Base-by-base conservation (phyloP, 176 grass and related monocot genomes). In the Olyra latifolia region DNA sequence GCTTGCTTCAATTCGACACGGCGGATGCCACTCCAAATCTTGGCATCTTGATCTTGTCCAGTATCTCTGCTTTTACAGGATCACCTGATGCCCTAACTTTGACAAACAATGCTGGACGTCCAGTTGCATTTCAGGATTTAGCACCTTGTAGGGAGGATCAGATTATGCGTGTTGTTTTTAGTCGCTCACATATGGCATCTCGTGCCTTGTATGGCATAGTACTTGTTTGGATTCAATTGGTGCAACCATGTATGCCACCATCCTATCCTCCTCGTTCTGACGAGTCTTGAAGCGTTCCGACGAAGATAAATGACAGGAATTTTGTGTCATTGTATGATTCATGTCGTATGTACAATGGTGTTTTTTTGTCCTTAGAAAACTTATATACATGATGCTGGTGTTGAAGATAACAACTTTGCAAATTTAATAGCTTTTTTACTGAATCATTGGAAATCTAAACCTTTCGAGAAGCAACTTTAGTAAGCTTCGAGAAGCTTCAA, bases 91-190 rank as follows among this genome's bases (percentile, higher is more conserved):
- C 8, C 10, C 39, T 64, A 71, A 59, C 25, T 80, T 22, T 29
- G 66, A 56, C 47, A 4, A 29, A 40, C 69, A 62, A 11, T 68
- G n/a, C 11, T 10, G 60, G 63, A 44, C 12, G 66, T 76, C 41
- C 40, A 3, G 22, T 24, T 86, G 39, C 56, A 49, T 65, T 53
- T 58, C 67, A 88, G 52, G 75, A 62, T 82, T 63, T 78, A 78
- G 40, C 6, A 1, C 11, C 12, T 10, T 48, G 55, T 77, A 76
- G 64, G 48, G 42, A 72, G 56, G 54, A 81, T 66, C 77, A 66
- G 77, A 58, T 42, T 40, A 49, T 2, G 8, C 23, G 9, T 30
- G 19, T 44, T 50, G 23, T 15, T 86, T 10, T 59, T 85, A 8
- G 64, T 20, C 25, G 77, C 70, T 47, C 35, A 19, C 14, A n/a